These are phyloP conservation scores for Clavispora santaluciae DNA, from an alignment of 805 yeast species.

Conservation along the genomic window DNA sequence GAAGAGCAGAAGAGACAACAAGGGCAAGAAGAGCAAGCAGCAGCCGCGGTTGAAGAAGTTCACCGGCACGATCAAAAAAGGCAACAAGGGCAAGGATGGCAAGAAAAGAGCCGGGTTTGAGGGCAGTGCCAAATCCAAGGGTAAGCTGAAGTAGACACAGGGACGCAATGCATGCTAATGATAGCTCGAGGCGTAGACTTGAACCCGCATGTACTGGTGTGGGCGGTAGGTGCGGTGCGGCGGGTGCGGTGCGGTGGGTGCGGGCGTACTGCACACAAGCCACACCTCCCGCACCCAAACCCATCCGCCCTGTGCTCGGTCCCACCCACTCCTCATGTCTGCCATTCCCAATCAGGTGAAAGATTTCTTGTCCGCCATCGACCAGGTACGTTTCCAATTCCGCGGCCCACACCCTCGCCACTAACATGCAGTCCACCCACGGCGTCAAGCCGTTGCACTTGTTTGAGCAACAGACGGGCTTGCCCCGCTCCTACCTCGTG, in stretches of 20 bases:
- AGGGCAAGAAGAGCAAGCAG: slow-evolving; percentile 72
- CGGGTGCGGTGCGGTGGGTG: background rate
- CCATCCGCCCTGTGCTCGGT: background rate
- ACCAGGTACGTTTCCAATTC: slow-evolving; percentile 12
- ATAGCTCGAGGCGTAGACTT: background rate
- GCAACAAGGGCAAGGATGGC: slow-evolving; percentile 26
- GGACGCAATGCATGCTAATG: slow-evolving; percentile 7
- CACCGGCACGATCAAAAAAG: slow-evolving; percentile 49
- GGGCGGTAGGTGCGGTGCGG: background rate
- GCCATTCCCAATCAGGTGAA: slow-evolving; percentile 14
- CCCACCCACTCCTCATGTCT: slow-evolving; percentile 6
- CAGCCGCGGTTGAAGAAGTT: slow-evolving; percentile 67
- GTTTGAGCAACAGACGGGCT: slow-evolving; percentile 41
- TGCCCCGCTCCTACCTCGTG: slow-evolving; percentile 84
- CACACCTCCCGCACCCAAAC: background rate
- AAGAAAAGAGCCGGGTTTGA: slow-evolving; percentile 85
- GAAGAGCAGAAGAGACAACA: slow-evolving; percentile 78
- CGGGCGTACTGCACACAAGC: background rate
- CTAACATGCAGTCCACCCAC: slow-evolving; percentile 25
- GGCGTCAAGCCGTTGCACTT: slow-evolving; percentile 28
- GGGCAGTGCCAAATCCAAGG: slow-evolving; percentile 53
- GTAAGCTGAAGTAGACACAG: slow-evolving; percentile 21
- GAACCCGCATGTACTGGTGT: background rate
- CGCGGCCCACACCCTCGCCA: background rate
- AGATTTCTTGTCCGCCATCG: slow-evolving; percentile 12